These are phyloP conservation scores for Fusarium graminum DNA, from an alignment of 2,329 filamentous ascomycete genomes.

Conservation along the genomic window DNA sequence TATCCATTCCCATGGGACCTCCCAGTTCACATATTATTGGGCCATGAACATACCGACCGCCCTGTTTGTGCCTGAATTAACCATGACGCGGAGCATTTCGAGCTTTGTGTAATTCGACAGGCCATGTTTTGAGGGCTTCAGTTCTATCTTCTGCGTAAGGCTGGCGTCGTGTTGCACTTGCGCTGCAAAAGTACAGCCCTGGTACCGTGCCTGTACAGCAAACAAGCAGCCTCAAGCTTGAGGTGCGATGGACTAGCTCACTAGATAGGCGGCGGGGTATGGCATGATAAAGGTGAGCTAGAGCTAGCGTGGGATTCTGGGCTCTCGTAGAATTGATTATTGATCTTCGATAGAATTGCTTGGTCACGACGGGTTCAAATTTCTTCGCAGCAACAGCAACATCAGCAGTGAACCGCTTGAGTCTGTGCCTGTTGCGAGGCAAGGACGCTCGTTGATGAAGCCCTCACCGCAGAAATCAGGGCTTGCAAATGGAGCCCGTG, in stretches of 20 bases:
- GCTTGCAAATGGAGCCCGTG: slow-evolving; percentile 28
- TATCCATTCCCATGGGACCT: slow-evolving; percentile 39
- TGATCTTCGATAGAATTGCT: slow-evolving; percentile 9
- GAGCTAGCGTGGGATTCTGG: slow-evolving; percentile 36
- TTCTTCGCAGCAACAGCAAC: background rate
- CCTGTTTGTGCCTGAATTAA: slow-evolving; percentile 35
- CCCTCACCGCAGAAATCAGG: slow-evolving; percentile 41
- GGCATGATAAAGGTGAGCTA: slow-evolving; percentile 15
- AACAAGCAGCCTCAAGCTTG: slow-evolving; percentile 2
- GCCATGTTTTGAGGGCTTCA: slow-evolving; percentile 14
- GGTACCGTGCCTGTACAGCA: background rate
- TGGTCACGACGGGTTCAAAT: background rate
- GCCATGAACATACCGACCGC: slow-evolving; percentile 22
- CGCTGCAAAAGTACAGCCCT: slow-evolving; percentile 4
- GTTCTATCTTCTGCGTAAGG: slow-evolving; percentile 25
- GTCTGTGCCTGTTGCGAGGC: slow-evolving; percentile 4
- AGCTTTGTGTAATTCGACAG: slow-evolving; percentile 17
- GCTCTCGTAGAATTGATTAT: slow-evolving; percentile 24
- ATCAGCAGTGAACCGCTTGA: background rate
- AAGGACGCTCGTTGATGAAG: slow-evolving; percentile 11
- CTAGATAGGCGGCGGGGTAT: slow-evolving; percentile 4
- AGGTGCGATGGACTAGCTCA: slow-evolving; percentile 13
- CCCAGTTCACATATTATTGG: slow-evolving; percentile 18
- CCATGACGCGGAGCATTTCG: background rate
- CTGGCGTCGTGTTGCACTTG: slow-evolving; percentile 11